Conservation (phyloP, 345 rosid species). For the Camelina neglecta region DNA sequence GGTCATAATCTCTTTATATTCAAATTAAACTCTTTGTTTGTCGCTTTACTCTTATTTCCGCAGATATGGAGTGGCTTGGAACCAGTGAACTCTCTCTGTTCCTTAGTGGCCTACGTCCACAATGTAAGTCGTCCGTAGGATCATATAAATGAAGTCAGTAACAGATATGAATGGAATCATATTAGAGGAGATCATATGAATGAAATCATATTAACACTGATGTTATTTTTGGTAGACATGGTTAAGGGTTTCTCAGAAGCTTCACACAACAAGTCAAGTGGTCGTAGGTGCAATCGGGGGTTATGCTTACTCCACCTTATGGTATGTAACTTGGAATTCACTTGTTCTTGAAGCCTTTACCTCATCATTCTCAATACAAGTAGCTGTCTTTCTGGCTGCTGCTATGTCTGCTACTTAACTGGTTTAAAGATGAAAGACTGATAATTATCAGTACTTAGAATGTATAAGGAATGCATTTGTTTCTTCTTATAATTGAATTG, state of each 20-base stretch:
- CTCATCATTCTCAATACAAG: slow-evolving; percentile 55
- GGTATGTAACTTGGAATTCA: slow-evolving; percentile 66
- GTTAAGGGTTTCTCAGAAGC: slow-evolving; percentile 76
- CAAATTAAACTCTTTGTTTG: too few species aligned
- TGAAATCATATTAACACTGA: slow-evolving; percentile 1
- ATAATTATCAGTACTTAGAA: not conserved
- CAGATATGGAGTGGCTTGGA: too few species aligned
- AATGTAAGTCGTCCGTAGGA: too few species aligned
- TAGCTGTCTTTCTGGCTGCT: slow-evolving; percentile 50
- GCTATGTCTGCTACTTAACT: slow-evolving; percentile 57
- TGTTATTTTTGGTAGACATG: slow-evolving; percentile 60
- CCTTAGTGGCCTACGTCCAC: too few species aligned
- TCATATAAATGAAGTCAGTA: too few species aligned
- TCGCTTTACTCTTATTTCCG: too few species aligned
- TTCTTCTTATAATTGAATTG: not conserved
- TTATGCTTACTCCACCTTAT: slow-evolving; percentile 55
- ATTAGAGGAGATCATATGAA: not conserved
- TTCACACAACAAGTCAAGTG: slow-evolving; percentile 78
- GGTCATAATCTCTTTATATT: too few species aligned
- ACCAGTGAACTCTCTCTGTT: too few species aligned
- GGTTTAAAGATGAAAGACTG: slow-evolving; percentile 56
- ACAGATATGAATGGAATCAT: too few species aligned
- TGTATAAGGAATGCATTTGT: slow-evolving; percentile 12
- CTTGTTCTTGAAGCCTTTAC: slow-evolving; percentile 55
- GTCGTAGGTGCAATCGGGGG: slow-evolving; percentile 73